These are phyloP conservation scores for Zoysia japonica DNA, from an alignment of 176 grass and related monocot genomes.

Conservation along the genomic window DNA sequence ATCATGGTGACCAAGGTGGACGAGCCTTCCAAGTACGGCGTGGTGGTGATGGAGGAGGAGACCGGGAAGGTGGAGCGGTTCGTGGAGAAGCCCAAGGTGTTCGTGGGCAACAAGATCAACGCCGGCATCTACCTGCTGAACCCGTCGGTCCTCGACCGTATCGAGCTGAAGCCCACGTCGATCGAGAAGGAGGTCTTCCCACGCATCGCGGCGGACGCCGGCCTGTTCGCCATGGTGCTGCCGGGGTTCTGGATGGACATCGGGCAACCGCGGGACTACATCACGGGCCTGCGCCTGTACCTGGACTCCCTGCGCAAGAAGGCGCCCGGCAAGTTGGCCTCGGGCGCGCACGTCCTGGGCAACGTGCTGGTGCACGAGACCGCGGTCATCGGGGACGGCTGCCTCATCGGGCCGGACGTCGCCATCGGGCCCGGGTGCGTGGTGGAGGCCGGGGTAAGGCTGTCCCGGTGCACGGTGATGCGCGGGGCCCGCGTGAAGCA, in stretches of 20 bases:
- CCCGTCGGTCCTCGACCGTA: constrained; percentile 71
- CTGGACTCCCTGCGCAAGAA: constrained; percentile 77
- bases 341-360: constrained; percentile 65
- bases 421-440: constrained; percentile 71
- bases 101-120: constrained; percentile 94
- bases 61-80: constrained; percentile 83
- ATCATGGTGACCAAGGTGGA: constrained; percentile 95
- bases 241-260: constrained; percentile 97
- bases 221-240: constrained; percentile 69
- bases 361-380: constrained; percentile 85
- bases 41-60: constrained; percentile 75
- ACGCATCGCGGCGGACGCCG: constrained; percentile 56
- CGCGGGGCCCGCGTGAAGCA: constrained; percentile 77
- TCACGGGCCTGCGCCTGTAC: constrained; percentile 81
- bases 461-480: constrained; percentile 86
- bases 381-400: constrained; percentile 67
- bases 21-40: constrained; percentile 89
- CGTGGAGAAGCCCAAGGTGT: constrained; percentile 86
- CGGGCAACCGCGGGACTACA: constrained; percentile 88
- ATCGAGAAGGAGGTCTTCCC: constrained; percentile 95
- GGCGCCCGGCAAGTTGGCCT: constrained; percentile 49
- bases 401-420: constrained; percentile 85
- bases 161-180: constrained; percentile 80
- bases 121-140: constrained; percentile 86
- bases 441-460: constrained; percentile 76